These are phyloP conservation scores for Deuterostichococcus epilithicus DNA, from an alignment of 139 green algal species.

Conservation along the genomic window DNA sequence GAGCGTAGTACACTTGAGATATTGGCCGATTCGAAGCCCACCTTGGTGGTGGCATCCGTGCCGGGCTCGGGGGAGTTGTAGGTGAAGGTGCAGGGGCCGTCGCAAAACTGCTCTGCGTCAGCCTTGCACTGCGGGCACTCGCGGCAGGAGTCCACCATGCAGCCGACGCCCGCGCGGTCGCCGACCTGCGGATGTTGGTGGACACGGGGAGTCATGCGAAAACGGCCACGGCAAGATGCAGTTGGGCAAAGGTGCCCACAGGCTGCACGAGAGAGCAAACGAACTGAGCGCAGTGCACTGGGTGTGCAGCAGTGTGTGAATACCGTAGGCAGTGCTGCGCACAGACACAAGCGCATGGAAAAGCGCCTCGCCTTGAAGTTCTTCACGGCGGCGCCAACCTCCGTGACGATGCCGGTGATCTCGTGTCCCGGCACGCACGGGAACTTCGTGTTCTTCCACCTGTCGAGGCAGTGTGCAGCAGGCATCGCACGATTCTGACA, in stretches of 20 bases:
- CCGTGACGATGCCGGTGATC: constrained; percentile 80
- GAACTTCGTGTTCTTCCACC: background rate
- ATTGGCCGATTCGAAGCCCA: background rate
- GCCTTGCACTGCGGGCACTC: constrained; percentile 42
- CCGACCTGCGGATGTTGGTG: constrained; percentile 7
- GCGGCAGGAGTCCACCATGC: constrained; percentile 47
- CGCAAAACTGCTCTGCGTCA: constrained; percentile 53
- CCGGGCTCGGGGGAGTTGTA: background rate
- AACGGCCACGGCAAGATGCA: background rate
- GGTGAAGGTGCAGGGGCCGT: background rate
- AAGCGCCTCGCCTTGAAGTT: constrained; percentile 51
- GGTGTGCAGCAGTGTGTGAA: constrained; percentile 6
- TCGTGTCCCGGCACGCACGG: constrained; percentile 58
- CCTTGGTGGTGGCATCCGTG: background rate
- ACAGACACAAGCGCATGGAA: background rate
- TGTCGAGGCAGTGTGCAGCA: background rate
- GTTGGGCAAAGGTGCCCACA: background rate
- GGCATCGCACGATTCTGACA: background rate
- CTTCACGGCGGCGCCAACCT: constrained; percentile 60
- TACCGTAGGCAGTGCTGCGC: background rate
- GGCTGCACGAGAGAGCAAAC: background rate
- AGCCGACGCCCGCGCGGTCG: constrained; percentile 44
- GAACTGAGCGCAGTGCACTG: background rate
- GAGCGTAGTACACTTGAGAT: background rate
- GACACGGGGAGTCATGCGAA: background rate